Conservation (phyloP, 176 grass and related monocot genomes). For the Rhipidocladum racemiflorum region DNA sequence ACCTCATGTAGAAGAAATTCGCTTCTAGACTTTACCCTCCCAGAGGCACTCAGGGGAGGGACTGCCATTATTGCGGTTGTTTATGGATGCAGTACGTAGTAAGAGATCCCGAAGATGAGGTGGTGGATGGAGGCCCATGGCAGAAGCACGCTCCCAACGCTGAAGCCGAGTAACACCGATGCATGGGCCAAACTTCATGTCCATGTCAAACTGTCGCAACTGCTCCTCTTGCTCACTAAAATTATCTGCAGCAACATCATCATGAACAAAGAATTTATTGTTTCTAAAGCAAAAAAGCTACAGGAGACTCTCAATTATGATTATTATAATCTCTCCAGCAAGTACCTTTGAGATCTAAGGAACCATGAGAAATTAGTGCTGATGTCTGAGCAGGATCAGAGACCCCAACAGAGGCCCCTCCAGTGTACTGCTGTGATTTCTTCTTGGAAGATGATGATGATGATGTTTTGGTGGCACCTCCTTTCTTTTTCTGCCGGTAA, state of each 20-base stretch:
- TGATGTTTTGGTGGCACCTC: constrained; percentile 14
- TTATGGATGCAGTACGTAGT: not conserved
- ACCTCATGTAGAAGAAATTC: not conserved
- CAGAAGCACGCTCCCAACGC: constrained; percentile 61
- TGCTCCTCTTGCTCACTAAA: constrained; percentile 53
- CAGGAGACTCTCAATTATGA: not conserved
- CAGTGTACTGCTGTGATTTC: constrained; percentile 39
- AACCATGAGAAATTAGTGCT: constrained; percentile 43
- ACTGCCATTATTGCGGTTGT: not conserved
- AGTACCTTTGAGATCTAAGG: constrained; percentile 38
- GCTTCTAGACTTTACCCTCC: constrained; percentile 53
- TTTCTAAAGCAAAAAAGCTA: not conserved
- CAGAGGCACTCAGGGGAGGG: constrained; percentile 52
- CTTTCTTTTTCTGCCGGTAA: constrained; percentile 61
- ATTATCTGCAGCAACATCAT: constrained; percentile 29
- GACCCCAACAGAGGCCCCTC: constrained; percentile 33
- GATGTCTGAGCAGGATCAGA: constrained; percentile 38
- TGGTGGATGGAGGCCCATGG: constrained; percentile 61
- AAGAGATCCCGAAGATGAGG: constrained; percentile 41
- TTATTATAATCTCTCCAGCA: not conserved
- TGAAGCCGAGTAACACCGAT: constrained; percentile 53
- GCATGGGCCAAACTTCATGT: constrained; percentile 63
- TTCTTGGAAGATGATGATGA: constrained; percentile 45
- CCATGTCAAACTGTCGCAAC: constrained; percentile 50
- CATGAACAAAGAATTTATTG: not conserved